phyloP scores from a whole-genome alignment of 1,284 basidiomycete genomes.

The Melampsora abietis-canadensis region DNA sequence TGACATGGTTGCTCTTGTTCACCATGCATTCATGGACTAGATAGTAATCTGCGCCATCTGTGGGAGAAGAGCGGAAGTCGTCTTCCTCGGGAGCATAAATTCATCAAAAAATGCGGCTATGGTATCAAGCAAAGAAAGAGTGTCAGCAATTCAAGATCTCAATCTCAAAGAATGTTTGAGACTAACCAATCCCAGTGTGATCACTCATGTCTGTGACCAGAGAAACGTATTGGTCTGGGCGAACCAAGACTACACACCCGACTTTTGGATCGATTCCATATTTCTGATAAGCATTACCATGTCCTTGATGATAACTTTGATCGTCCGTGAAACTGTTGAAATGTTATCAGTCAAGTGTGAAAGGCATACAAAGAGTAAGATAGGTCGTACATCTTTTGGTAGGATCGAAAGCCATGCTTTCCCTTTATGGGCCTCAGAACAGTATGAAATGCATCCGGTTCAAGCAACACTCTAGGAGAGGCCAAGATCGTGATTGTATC shows the following conservation, averaged over 20 bases:
- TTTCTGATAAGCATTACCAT: constrained; percentile 53
- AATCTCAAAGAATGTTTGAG: background rate
- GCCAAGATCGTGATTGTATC: constrained; percentile 49
- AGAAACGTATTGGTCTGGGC: constrained; percentile 53
- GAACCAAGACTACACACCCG: constrained; percentile 52
- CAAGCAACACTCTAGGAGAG: constrained; percentile 45
- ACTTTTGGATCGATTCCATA: constrained; percentile 53
- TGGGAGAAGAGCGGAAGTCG: background rate
- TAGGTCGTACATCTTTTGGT: constrained; percentile 44
- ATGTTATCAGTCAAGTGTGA: constrained; percentile 42
- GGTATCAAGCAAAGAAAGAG: background rate
- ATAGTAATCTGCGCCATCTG: no score
- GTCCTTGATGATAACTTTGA: constrained; percentile 50
- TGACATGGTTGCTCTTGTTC: no score
- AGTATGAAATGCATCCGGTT: constrained; percentile 45
- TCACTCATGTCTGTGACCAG: constrained; percentile 46
- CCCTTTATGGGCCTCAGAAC: constrained; percentile 46
- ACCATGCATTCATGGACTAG: no score
- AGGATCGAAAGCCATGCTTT: constrained; percentile 45
- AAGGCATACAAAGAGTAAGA: background rate
- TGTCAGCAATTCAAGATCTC: background rate
- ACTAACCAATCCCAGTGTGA: constrained; percentile 44
- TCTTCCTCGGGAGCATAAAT: background rate
- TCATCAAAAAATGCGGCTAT: constrained; percentile 10
- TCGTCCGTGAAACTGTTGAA: constrained; percentile 51